phyloP scores from a whole-genome alignment of 441 rosid species.

The Kokia cookei region DNA sequence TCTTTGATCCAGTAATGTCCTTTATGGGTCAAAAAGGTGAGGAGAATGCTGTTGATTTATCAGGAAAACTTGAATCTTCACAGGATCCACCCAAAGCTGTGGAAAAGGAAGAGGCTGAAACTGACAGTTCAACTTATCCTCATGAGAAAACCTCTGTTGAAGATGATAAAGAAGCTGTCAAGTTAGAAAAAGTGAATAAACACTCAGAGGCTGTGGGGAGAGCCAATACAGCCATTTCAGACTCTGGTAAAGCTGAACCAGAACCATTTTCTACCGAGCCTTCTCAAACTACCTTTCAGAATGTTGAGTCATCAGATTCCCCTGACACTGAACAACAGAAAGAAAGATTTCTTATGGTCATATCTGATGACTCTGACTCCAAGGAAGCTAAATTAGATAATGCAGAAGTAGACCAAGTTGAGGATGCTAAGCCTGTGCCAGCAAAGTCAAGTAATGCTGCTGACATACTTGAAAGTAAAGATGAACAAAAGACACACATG shows the following conservation, averaged over 20 bases:
- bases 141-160: conserved; percentile 25
- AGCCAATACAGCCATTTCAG: conserved; percentile 29
- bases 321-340: conserved; percentile 29
- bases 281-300: conserved; percentile 28
- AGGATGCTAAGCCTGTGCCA: conserved; percentile 21
- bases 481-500: conserved; percentile 28
- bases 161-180: conserved; percentile 30
- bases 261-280: conserved; percentile 28
- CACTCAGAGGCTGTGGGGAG: conserved; percentile 24
- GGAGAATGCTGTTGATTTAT: conserved; percentile 31
- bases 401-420: conserved; percentile 30
- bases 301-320: conserved; percentile 24
- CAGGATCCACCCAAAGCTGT: conserved; percentile 23
- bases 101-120: conserved; percentile 37
- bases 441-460: conserved; percentile 28
- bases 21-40: conserved; percentile 75
- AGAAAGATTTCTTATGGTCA: conserved; percentile 24
- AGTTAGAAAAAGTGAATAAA: conserved; percentile 25
- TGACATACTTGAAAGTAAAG: conserved; percentile 31
- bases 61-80: conserved; percentile 30
- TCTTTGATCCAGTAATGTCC: conserved; percentile 61
- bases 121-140: conserved; percentile 16
- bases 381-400: conserved; percentile 36
- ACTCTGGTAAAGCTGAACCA: conserved; percentile 35
- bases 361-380: conserved; percentile 32